Base-by-base conservation (phyloP, 2,329 filamentous ascomycete genomes). In the Plenodomus lindquistii region DNA sequence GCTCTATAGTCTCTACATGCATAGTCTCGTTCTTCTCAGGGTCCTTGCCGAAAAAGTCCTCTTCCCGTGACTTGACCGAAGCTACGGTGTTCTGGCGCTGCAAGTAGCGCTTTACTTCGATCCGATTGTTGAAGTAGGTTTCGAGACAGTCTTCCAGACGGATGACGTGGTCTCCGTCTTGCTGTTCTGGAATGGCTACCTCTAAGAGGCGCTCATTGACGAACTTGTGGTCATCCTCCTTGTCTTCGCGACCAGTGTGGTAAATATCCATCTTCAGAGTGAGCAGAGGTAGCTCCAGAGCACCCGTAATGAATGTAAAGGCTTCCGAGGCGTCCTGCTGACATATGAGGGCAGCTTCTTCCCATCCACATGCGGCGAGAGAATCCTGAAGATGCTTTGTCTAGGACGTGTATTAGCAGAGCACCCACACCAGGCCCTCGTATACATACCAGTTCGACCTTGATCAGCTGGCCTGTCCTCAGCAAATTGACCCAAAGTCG, bases 251-350 rank as follows among this genome's bases (percentile, higher is more conserved):
- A 13, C 93, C 94, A 19, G 91, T 89, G 65, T 97, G 94, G 60
- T 93, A 97, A 13, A 97, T 85, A 67, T 97, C 92, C 77, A 97
- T 93, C 68, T 96, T 95, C 31, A 97, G 75, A 0, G 92, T 92
- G 20, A 97, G 81, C 2, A 97, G 79, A 6, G 94, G 94, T 15
- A 97, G 74, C 61, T 96, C 87, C 17, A 99, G 80, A 18, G 87
- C 91, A 58, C 91, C 92, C 0, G 93, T 96, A 55, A 99, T 91
- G 69, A 97, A 97, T 0, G 87, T 89, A 68, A 97, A 97, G 1
- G 92, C 92, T 73, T 99, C 94, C 0, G 94, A 97, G 0, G 91
- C 90, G 71, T 99, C 94, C 73, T 99, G 94, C 67, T 97, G 94
- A 60, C 86, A 82, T n/a, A 89, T 68, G 48, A 82, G 74, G 18